phyloP scores from a whole-genome alignment of 2,329 filamentous ascomycete genomes.

The Talaromyces pinophilus region DNA sequence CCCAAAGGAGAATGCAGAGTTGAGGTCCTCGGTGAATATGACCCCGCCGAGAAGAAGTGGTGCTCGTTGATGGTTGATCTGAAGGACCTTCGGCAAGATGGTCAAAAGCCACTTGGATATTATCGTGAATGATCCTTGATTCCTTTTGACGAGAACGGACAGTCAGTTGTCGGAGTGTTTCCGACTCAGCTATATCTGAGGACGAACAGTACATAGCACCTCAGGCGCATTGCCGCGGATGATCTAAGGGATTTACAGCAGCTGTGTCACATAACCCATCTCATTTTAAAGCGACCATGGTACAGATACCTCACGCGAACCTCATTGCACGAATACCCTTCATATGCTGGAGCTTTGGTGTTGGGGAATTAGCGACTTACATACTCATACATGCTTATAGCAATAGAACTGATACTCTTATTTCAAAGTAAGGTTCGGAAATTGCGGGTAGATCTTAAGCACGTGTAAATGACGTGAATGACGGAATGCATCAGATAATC shows the following conservation, averaged over 20 bases:
- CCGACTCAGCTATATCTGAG: too few species aligned
- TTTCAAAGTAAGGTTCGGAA: background rate
- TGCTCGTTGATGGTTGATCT: constrained; percentile 34
- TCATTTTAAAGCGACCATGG: too few species aligned
- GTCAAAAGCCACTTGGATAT: constrained; percentile 33
- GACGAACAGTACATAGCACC: background rate
- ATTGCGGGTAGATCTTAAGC: background rate
- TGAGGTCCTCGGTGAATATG: constrained; percentile 41
- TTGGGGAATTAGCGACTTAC: background rate
- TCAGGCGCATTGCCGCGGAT: background rate
- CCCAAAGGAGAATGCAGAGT: constrained; percentile 38
- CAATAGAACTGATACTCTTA: background rate
- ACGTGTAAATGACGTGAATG: constrained; percentile 5
- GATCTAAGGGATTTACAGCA: background rate
- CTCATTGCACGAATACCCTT: background rate
- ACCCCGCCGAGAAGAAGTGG: constrained; percentile 35
- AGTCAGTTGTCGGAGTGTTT: background rate
- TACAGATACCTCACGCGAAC: too few species aligned
- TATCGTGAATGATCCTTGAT: constrained; percentile 6
- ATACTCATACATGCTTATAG: background rate
- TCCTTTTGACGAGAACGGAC: background rate
- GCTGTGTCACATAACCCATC: too few species aligned
- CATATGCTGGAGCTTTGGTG: background rate
- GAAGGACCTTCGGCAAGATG: constrained; percentile 34
- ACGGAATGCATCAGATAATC: background rate